Base-by-base conservation (phyloP, 108 stramenopile genomes). In the Bacterosira constricta region DNA sequence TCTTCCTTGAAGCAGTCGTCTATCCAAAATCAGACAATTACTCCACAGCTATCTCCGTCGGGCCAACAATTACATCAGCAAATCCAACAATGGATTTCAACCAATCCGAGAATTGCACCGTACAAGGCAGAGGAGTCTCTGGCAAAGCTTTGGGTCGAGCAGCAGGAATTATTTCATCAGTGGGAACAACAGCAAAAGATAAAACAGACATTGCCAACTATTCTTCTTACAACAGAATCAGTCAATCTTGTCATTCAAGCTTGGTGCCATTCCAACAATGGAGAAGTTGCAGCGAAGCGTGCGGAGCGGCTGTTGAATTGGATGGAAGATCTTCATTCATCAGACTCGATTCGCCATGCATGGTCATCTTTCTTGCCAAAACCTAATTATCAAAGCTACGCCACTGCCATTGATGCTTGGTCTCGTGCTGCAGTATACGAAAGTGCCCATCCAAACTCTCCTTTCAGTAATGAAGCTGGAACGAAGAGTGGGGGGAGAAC, bases 121-220 rank as follows among this genome's bases (percentile, higher is more conserved):
- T 76, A 76, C 49, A 76, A 68, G 37, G 75, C 66, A 23, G 75
- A 76, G 32, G 75, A 76, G 29, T 66, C 35, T 23, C 34, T 76
- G 23, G 63, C 63, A 1, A 61, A 67, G 26, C 15, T 76, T 21
- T 76, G 75, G 75, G 66, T 58, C 1, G 41, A 38, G 17, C 75
- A 76, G 25, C 66, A 67, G 50, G 30, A 62, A 41, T 54, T 68
- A 35, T 39, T 67, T 56, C 20, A 58, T 38, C 37, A 65, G 15
- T 51, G 42, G 51, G 23, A 50, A 15, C 11, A 53, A 15, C 31
- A 23, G 4, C 26, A 63, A 4, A 23, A 41, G 2, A 18, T 11
- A 9, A 27, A 30, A 15, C 6, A 51, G 1, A 5, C 47, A 13
- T 10, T 36, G 18, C 46, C 52, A n/a, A 37, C 62, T 12, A 20